Conservation (phyloP, 768 basidiomycete species). For the Auricularia sp. region DNA sequence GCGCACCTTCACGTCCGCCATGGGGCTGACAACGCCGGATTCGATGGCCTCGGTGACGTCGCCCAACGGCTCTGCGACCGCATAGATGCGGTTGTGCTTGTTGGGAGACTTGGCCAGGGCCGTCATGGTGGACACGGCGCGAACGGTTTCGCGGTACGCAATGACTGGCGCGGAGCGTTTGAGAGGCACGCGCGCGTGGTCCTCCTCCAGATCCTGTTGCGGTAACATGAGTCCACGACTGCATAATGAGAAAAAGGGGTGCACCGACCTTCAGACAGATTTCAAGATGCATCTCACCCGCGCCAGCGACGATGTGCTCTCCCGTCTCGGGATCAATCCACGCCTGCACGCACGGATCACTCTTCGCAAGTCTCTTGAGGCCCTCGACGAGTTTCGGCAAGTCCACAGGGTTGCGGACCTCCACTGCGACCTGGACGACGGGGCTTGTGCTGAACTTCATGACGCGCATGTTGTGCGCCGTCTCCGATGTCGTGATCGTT, state of each 20-base stretch:
- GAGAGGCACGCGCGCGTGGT: constrained; percentile 43
- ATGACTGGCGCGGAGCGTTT: constrained; percentile 41
- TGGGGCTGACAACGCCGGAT: constrained; percentile 33
- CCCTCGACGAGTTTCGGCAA: constrained; percentile 46
- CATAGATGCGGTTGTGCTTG: constrained; percentile 45
- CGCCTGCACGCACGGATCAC: constrained; percentile 43
- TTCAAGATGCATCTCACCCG: constrained; percentile 43
- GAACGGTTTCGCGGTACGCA: constrained; percentile 42
- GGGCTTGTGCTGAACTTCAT: constrained; percentile 48
- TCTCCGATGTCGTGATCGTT: constrained; percentile 42
- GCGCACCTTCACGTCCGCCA: constrained; percentile 41
- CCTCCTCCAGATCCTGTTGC: constrained; percentile 37
- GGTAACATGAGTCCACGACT: background rate
- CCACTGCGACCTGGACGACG: constrained; percentile 43
- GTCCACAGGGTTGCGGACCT: constrained; percentile 45
- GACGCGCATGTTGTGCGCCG: constrained; percentile 47
- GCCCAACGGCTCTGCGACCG: constrained; percentile 34
- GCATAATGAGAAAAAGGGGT: background rate
- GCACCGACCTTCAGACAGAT: constrained; percentile 35
- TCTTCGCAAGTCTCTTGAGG: constrained; percentile 45
- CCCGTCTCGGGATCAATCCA: constrained; percentile 32
- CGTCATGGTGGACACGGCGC: constrained; percentile 38
- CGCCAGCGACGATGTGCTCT: constrained; percentile 44
- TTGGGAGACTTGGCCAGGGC: constrained; percentile 46
- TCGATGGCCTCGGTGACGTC: constrained; percentile 41